Conservation (phyloP, 345 rosid genomes). For the Corymbia maculata region DNA sequence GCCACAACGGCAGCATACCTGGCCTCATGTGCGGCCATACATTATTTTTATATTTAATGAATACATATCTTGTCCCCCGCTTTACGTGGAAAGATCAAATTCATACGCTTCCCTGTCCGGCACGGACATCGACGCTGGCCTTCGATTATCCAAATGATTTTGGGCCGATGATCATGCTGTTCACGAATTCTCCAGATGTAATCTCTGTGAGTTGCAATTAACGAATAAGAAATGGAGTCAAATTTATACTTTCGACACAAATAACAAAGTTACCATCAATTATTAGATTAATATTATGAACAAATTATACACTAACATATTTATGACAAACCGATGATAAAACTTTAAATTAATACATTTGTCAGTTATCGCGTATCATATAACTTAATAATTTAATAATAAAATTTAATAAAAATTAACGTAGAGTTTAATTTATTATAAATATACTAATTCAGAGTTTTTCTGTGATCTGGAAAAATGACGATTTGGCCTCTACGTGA, state of each 20-base stretch:
- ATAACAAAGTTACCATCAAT: too few relatives aligned
- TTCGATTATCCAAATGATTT: background rate
- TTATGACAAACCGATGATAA: fast-evolving
- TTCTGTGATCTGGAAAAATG: background rate
- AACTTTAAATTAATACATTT: fast-evolving
- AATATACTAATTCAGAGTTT: too few relatives aligned
- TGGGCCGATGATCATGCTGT: background rate
- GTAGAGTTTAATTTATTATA: too few relatives aligned
- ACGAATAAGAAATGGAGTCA: background rate
- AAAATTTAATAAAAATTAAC: too few relatives aligned
- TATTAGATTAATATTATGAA: too few relatives aligned
- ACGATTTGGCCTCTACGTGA: background rate
- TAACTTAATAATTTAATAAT: fast-evolving
- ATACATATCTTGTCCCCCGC: background rate
- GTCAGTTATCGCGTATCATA: fast-evolving
- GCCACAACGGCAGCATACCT: background rate
- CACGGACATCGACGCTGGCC: background rate
- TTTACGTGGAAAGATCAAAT: background rate
- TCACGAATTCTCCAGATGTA: background rate
- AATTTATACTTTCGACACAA: background rate
- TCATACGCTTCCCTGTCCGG: background rate
- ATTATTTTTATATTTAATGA: background rate
- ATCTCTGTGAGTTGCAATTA: background rate
- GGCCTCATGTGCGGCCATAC: background rate
- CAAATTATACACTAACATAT: too few relatives aligned